These are phyloP conservation scores for Casuarina cunninghamiana DNA, from an alignment of 306 rosid genomes.

Conservation along the genomic window DNA sequence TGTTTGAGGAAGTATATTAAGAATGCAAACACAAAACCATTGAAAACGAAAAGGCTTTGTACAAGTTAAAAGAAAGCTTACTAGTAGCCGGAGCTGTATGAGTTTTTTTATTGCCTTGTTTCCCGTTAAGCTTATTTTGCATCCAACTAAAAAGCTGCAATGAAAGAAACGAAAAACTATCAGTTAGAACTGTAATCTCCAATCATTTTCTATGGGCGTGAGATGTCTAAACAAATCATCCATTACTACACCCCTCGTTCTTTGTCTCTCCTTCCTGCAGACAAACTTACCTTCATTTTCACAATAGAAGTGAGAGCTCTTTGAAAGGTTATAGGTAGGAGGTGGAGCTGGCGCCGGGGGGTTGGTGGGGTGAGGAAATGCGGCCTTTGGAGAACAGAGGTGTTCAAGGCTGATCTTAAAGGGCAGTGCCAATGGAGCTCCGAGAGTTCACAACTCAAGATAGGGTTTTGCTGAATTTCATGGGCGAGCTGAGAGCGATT, in stretches of 20 bases:
- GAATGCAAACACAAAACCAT: too few species aligned
- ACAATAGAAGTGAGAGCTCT: background rate
- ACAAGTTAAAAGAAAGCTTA: constrained; percentile 41
- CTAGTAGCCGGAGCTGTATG: constrained; percentile 43
- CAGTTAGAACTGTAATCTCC: background rate
- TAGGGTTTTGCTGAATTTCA: constrained; percentile 57
- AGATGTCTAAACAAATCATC: background rate
- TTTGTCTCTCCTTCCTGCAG: background rate
- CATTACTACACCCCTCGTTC: background rate
- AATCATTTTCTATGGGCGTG: background rate
- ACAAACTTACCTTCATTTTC: constrained; percentile 69
- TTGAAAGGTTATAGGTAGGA: background rate
- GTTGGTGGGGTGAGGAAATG: constrained; percentile 7
- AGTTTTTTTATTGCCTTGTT: constrained; percentile 61
- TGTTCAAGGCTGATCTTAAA: constrained; percentile 54
- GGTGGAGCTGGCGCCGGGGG: constrained; percentile 23
- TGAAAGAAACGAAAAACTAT: constrained; percentile 16
- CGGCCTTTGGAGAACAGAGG: constrained; percentile 24
- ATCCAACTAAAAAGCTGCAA: constrained; percentile 90
- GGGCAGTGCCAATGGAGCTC: constrained; percentile 44
- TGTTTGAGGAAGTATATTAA: background rate
- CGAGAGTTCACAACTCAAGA: constrained; percentile 48
- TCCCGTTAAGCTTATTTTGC: constrained; percentile 79
- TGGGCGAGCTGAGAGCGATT: constrained; percentile 43
- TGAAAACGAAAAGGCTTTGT: background rate